Base-by-base conservation (phyloP, 805 yeast species). In the Schizosaccharomyces japonicus region DNA sequence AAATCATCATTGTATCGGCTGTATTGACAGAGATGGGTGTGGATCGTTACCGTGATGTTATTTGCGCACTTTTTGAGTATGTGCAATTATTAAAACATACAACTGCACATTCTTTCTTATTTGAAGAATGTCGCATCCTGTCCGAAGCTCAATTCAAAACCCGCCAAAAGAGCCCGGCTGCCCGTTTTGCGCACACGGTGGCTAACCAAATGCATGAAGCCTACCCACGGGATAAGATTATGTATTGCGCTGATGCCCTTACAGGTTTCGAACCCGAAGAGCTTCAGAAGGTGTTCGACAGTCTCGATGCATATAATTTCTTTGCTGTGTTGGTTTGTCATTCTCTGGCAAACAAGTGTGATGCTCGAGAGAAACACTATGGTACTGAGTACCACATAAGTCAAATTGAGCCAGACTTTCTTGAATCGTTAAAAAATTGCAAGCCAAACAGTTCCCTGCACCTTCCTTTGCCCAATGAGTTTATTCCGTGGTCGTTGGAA, bases 81-180 rank as follows among this genome's bases (percentile, higher is more conserved):
- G 63, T 90, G 47, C 69, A 72, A 51, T 61, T 85, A 66, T 58
- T 87, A 29, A 59, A 61, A 45, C 52, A 59, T 4, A 66, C 69
- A 8, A 72, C 73, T 5, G 87, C 94, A 0, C 76, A 80, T 55
- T 65, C 75, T 54, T 81, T 92, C 85, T 66, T 84, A 23, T 80
- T 71, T 63, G 66, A 74, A n/a, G 98, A 87, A 61, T 60, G 83
- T 47, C 68, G 69, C 51, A 78, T 75, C 47, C 73, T 80, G 56
- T 68, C 83, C 19, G 69, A 68, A 45, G 71, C 81, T 51, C 70
- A 72, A 52, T 87, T 87, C 63, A 77, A 75, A 58, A 90, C 82
- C 58, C 73, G 68, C 55, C 95, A 84, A 61, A 85, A 85, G 61
- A 59, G 70, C 30, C 70, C 75, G 45, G 78, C 92, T 2, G 66